phyloP scores from a whole-genome alignment of 2,329 filamentous ascomycete genomes.

The Sarocladium brachiariae region DNA sequence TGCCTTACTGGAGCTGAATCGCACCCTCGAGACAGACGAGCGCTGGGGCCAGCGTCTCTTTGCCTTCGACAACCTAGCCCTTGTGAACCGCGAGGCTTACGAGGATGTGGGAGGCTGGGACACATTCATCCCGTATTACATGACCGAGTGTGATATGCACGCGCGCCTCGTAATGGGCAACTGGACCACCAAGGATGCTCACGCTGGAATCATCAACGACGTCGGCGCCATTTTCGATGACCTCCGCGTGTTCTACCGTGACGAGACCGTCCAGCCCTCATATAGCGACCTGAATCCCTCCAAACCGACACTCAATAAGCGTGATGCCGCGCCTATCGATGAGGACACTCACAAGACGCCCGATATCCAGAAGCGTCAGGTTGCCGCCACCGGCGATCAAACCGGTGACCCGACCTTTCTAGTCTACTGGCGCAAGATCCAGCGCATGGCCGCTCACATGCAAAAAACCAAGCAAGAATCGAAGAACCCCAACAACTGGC shows the following conservation, averaged over 20 bases:
- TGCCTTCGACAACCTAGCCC: slow-evolving; percentile 49
- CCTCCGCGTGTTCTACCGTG: slow-evolving; percentile 37
- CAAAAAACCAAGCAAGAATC: slow-evolving; percentile 34
- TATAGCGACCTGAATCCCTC: slow-evolving; percentile 32
- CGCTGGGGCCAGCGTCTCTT: slow-evolving; percentile 50
- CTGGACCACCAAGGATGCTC: slow-evolving; percentile 32
- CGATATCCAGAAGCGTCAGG: neutral
- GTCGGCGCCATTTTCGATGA: slow-evolving; percentile 39
- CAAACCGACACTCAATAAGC: slow-evolving; percentile 18
- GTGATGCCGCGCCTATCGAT: slow-evolving; percentile 9
- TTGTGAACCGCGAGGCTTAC: slow-evolving; percentile 47
- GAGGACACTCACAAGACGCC: neutral
- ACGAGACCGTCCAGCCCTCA: slow-evolving; percentile 27
- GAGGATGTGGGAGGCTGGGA: slow-evolving; percentile 50
- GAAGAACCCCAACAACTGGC: slow-evolving; percentile 43
- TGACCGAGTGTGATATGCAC: slow-evolving; percentile 51
- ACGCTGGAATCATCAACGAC: slow-evolving; percentile 37
- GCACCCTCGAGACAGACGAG: slow-evolving; percentile 22
- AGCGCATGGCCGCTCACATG: slow-evolving; percentile 27
- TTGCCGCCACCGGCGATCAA: neutral
- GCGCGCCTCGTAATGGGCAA: slow-evolving; percentile 38
- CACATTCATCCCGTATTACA: slow-evolving; percentile 50
- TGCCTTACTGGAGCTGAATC: slow-evolving; percentile 27
- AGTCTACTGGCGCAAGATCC: slow-evolving; percentile 15
- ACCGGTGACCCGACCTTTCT: neutral